A percentile compares a stretch with the other conserved stretches of the same genome.
phyloP scores from a whole-genome alignment of 2,329 filamentous ascomycete genomes.

The Alternaria solani region DNA sequence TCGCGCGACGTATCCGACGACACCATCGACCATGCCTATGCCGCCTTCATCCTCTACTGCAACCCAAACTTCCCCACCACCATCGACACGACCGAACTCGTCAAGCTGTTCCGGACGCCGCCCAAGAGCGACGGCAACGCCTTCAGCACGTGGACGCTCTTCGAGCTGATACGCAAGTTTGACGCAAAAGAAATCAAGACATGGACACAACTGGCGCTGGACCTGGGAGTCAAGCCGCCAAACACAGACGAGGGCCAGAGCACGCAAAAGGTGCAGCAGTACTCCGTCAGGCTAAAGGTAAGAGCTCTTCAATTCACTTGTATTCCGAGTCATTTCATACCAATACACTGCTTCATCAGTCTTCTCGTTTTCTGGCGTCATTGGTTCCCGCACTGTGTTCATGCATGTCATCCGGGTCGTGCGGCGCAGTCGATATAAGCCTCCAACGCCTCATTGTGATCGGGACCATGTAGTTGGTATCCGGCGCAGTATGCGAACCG shows the following conservation, averaged over 20 bases:
- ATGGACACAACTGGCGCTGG: slow-evolving; percentile 86
- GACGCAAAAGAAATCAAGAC: slow-evolving; percentile 88
- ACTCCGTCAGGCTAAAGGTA: slow-evolving; percentile 90
- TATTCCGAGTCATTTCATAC: neutral
- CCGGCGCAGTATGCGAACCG: slow-evolving; percentile 7
- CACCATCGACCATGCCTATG: slow-evolving; percentile 82
- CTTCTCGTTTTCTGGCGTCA: neutral
- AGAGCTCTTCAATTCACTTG: slow-evolving; percentile 19
- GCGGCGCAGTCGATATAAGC: slow-evolving; percentile 12
- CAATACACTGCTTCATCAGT: neutral
- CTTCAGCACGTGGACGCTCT: slow-evolving; percentile 81
- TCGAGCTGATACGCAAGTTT: slow-evolving; percentile 78
- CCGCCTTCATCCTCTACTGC: slow-evolving; percentile 86
- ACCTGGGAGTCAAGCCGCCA: slow-evolving; percentile 87
- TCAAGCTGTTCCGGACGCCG: slow-evolving; percentile 78
- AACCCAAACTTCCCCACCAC: slow-evolving; percentile 80
- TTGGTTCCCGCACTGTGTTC: slow-evolving; percentile 4
- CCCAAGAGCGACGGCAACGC: slow-evolving; percentile 88
- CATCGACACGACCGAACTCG: slow-evolving; percentile 73
- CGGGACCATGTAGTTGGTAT: slow-evolving; percentile 10
- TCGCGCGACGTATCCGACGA: slow-evolving; percentile 71
- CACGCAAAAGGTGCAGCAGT: slow-evolving; percentile 93
- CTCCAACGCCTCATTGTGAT: slow-evolving; percentile 13
- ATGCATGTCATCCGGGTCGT: slow-evolving; percentile 18
- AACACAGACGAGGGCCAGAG: slow-evolving; percentile 84